A percentile compares a stretch with the other conserved stretches of the same genome.
These are phyloP conservation scores for Ichthyophthirius multifiliis DNA, from an alignment of 169 alveolate species.

Conservation along the genomic window DNA sequence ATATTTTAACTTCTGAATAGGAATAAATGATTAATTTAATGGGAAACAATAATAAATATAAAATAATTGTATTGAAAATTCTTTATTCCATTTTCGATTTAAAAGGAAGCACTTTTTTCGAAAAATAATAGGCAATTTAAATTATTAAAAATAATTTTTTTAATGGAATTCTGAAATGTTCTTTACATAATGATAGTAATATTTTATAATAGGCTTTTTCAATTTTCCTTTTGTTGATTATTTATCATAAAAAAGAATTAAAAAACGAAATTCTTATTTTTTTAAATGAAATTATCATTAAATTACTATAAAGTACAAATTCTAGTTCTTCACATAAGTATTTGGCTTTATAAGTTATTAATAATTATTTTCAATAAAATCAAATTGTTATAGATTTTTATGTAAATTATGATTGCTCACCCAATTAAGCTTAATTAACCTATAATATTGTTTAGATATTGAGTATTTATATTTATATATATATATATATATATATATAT, in stretches of 20 bases:
- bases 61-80: constrained; percentile 69
- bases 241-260: constrained; percentile 69
- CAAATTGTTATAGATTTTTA: constrained; percentile 68
- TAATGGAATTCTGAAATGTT: constrained; percentile 65
- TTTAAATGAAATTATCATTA: constrained; percentile 80
- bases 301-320: constrained; percentile 81
- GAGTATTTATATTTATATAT: no score
- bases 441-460: constrained; percentile 12
- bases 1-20: background rate
- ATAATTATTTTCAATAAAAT: constrained; percentile 43
- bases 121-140: constrained; percentile 59
- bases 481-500: no score
- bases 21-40: background rate
- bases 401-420: constrained; percentile 76
- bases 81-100: constrained; percentile 63
- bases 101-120: constrained; percentile 64
- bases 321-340: constrained; percentile 76
- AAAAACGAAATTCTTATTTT: constrained; percentile 78
- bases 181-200: constrained; percentile 50
- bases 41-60: no score
- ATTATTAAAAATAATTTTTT: constrained; percentile 72
- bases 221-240: constrained; percentile 70
- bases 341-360: constrained; percentile 69
- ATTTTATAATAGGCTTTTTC: constrained; percentile 54
- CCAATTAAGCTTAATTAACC: constrained; percentile 14